Evolutionary conservation across 2,329 filamentous ascomycete species (phyloP), one percentile per base, ranked within the genome.

Genomic region (Pyricularia grisea): DNA sequence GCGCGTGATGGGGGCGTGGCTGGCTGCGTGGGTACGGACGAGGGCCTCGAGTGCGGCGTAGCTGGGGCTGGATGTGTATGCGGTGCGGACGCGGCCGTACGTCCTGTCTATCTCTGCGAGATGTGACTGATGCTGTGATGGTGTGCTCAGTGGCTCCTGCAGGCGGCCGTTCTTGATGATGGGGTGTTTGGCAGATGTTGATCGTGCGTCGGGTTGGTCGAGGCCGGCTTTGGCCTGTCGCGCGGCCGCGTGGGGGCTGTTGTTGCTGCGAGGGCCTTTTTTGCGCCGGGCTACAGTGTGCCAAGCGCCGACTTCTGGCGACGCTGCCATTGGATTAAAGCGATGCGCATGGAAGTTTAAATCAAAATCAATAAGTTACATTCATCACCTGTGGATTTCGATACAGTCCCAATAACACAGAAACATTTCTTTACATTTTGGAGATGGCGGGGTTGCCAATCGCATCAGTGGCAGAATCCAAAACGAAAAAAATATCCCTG

Each of bases 21-120:
- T 63, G 1, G 69, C 55, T 3, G 71, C 72, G 7, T 77, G 75
- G 0, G 71, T 69, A 0, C 72, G 68, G 4, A 85, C 67, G 3
- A 82, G 72, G 0, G 74, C 72, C 5, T 74, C 72, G 3, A 87
- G 75, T 5, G 23, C 60, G 27, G 60, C 60, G 27, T 63, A 20
- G 60, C 60, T 28, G 25, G 60, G 4, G 60, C 60, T 63, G 7
- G 71, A 71, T 0, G 69, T 66, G 71, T 76, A 79, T 27, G 76
- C 76, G 7, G 68, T 30, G 2, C 64, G 60, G 14, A 74, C 65
- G 4, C 69, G 71, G 3, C 63, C 42, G 66, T 78, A 65, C 3
- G 67, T 68, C 12, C 12, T 42, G 23, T 55, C 60, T 25, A 68
- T 65, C 6, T 68, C 67, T 25, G 17, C 60, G 14, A 63, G 60